Base-by-base conservation (phyloP, 768 basidiomycete genomes). In the Russula vinacea region DNA sequence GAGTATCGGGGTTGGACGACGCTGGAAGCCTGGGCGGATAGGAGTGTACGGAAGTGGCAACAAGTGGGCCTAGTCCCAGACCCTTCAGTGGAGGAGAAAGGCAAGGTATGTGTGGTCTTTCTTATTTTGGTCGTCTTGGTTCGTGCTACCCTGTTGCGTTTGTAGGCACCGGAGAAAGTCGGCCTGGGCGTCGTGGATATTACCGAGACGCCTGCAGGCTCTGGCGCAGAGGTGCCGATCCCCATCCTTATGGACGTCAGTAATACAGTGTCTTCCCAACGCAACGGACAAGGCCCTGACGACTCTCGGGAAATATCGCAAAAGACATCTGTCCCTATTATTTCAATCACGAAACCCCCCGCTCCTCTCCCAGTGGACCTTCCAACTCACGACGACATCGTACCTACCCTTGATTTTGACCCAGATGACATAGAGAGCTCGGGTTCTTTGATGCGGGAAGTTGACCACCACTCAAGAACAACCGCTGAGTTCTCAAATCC, bases 1-100 rank as follows among this genome's bases (percentile, higher is more conserved):
- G 88, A 93, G 71, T 97, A 97, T 72, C 83, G 84, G 73, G 94
- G 95, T 7, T 97, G 94, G 94, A 90, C 81, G 72, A 90, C 94
- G 7, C 75, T 97, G 63, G 94, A 98, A 74, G 95, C 94, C 16
- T 91, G 89, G 89, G 94, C 92, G 54, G 95, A 97, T 76, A 81
- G 82, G 68, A 94, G 93, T 75, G 79, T 94, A 54, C 83, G 88
- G 72, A 85, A 85, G 73, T 98, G 95, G 94, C 84, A 88, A 60
- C 86, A 90, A 69, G 80, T 84, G 29, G 94, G 94, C 2, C 74
- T 93, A 39, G 79, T 92, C 39, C 74, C 84, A 33, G 84, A 77
- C 40, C 59, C 65, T 57, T 62, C 62, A 37, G 55, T 57, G 35
- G 66, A 79, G 61, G 78, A 80, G 67, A 81, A 81, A 68, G 75